Conservation (phyloP, 1,139 yeast species). For the Pichia sp. region DNA sequence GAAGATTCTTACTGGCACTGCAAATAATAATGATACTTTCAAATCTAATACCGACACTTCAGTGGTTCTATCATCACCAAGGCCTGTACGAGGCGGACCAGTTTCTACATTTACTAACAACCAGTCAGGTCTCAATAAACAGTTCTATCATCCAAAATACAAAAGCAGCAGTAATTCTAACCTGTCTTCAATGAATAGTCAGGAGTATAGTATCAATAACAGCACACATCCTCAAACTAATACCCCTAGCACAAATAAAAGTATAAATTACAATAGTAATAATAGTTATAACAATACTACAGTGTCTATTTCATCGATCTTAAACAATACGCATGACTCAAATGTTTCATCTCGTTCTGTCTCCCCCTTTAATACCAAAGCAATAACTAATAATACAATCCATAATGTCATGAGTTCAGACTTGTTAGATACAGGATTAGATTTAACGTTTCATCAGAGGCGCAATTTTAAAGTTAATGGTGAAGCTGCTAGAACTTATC, state of each 20-base stretch:
- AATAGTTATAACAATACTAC: too few relatives aligned
- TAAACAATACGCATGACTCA: too few relatives aligned
- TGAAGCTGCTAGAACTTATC: neutral
- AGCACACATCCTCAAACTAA: neutral
- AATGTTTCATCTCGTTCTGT: slow-evolving; percentile 8
- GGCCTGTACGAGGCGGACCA: slow-evolving; percentile 3
- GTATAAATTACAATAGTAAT: too few relatives aligned
- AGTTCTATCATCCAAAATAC: neutral
- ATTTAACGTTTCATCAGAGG: neutral
- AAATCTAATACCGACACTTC: slow-evolving; percentile 3
- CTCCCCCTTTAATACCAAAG: slow-evolving; percentile 8
- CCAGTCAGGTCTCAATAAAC: neutral
- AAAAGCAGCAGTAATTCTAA: neutral
- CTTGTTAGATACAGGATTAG: neutral
- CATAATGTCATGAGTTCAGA: neutral
- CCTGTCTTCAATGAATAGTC: neutral
- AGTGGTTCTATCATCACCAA: slow-evolving; percentile 6
- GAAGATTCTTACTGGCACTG: too few relatives aligned
- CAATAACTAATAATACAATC: neutral
- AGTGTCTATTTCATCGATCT: too few relatives aligned
- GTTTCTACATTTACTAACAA: slow-evolving; percentile 1
- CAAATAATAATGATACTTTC: too few relatives aligned
- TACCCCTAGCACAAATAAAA: neutral
- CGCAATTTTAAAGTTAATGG: neutral
- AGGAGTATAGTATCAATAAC: neutral